phyloP scores from a whole-genome alignment of 306 rosid genomes.

The Chamaecrista fasciculata region DNA sequence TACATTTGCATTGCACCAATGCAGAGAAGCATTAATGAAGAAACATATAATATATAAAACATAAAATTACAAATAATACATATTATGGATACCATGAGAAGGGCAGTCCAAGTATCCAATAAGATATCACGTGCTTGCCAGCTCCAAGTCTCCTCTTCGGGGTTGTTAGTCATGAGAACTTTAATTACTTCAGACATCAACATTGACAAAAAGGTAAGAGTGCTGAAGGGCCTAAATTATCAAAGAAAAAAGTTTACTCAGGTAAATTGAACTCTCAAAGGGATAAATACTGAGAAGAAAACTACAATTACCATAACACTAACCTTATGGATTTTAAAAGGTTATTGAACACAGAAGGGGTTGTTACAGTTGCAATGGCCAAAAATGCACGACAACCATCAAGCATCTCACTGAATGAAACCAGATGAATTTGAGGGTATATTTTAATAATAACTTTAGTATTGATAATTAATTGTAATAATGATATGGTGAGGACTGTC shows the following conservation, averaged over 20 bases:
- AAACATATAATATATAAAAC: conserved; percentile 17
- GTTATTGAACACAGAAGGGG: conserved; percentile 66
- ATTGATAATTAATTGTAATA: background rate
- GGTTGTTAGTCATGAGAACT: conserved; percentile 57
- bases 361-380: conserved; percentile 74
- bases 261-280: conserved; percentile 21
- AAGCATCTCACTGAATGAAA: conserved; percentile 79
- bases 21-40: background rate
- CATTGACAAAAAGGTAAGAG: conserved; percentile 67
- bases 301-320: conserved; percentile 4
- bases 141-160: conserved; percentile 89
- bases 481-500: background rate
- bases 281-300: conserved; percentile 18
- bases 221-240: conserved; percentile 67
- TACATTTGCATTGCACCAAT: background rate
- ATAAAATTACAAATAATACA: conserved; percentile 10
- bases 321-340: conserved; percentile 73
- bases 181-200: conserved; percentile 85
- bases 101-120: conserved; percentile 85
- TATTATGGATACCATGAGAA: conserved; percentile 63
- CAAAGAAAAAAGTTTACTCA: conserved; percentile 30
- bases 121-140: conserved; percentile 93
- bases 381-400: conserved; percentile 95
- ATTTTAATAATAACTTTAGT: conserved; percentile 8
- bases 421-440: conserved; percentile 33